Evolutionary conservation across 2,329 filamentous ascomycete genomes (phyloP), one percentile per base, ranked within the genome.

Genomic region (Delphinella strobiligena): DNA sequence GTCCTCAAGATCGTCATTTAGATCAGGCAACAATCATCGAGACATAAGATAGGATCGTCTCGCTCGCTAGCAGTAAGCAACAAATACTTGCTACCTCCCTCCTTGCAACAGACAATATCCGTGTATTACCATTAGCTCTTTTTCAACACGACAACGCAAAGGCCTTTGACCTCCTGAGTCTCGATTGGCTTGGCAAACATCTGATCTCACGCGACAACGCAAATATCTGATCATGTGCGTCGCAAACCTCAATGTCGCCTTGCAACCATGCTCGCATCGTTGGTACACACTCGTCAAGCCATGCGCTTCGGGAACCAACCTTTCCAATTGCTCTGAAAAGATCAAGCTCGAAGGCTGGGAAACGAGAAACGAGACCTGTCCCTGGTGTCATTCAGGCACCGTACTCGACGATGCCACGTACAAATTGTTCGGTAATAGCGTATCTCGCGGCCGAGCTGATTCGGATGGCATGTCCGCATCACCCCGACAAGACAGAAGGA

Each of bases 341-440:
- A 56, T 70, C 27, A 57, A 56, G 31, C 57, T 70, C 37, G 58
- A 64, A 45, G 67, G 67, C 37, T 70, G 67, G 67, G 67, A 70
- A 51, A 64, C 59, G 45, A 63, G 66, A 45, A 60, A 58, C 44
- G 58, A 63, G 36, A 57, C 57, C 47, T 69, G 67, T 48, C 67
- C 67, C 9, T 70, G 63, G 59, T 70, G 67, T 51, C 9, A 18
- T 9, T 31, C 29, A 2, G 48, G 51, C 43, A 33, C 39, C 34
- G 15, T 48, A 46, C 54, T 65, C 34, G 54, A 60, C 40, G 51
- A 49, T 40, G 58, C 62, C n/a, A 66, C 66, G 24, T 67, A 68
- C 50, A 54, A 62, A 24, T 60, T 69, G 35, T 63, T 69, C n/a
- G 66, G 65, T 8, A 38, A 40, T 45, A 61, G 61, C 38, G 55